Evolutionary conservation across 2,329 filamentous ascomycete species (phyloP), one percentile per base, ranked within the genome.

Genomic region (Exophiala alcalophila): DNA sequence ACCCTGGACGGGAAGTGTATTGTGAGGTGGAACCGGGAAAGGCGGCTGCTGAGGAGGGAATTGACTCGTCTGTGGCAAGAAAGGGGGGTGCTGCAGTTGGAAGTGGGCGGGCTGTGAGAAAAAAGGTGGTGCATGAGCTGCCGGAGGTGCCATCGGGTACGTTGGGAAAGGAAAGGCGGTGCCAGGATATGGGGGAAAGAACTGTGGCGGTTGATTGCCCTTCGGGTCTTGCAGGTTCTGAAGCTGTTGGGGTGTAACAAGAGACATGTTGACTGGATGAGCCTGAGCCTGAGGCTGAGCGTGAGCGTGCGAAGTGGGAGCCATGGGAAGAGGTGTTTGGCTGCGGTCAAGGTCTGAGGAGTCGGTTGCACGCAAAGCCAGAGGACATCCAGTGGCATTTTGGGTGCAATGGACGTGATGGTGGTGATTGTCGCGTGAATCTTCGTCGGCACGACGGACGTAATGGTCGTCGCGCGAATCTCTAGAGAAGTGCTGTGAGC

Each of bases 401-500:
- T n/a, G n/a, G 12, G 27, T 24, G 18, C 19, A 37, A 7, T 31
- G 34, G 18, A 42, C 33, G 26, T 49, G 40, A 8, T 38, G 24
- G 20, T 42, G 38, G 7, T 47, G n/a, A n/a, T n/a, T n/a, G n/a
- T n/a, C n/a, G n/a, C n/a, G n/a, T n/a, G n/a, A n/a, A n/a, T n/a
- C n/a, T n/a, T n/a, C n/a, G n/a, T n/a, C n/a, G 12, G 27, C 28
- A 14, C 19, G 33, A 7, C 27, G 34, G 18, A 42, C 33, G 26
- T 49, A 38, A 8, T 38, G 24, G 20, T 42, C 39, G 7, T 47
- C 35, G 14, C 37, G 42, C n/a, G 50, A 40, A 19, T 47, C 30
- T 40, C 50, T 53, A 37, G 36, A 41, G 33, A 40, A 33, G 24
- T 47, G 50, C 27, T 47, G 40, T 53, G 46, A 53, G 50, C 46